phyloP scores from a whole-genome alignment of 2,329 filamentous ascomycete species.

The Penicillium palitans region DNA sequence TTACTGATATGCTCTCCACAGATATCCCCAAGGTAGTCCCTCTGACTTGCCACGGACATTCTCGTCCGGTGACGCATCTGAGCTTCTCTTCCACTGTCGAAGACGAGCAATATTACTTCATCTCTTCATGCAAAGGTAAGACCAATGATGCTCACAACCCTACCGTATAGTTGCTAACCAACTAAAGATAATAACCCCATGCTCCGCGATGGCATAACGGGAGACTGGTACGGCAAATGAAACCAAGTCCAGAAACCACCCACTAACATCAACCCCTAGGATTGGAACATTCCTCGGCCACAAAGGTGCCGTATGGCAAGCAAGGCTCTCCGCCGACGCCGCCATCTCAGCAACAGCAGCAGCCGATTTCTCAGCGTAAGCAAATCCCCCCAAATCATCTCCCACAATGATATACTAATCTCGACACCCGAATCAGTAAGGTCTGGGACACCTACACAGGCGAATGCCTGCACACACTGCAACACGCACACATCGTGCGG shows the following conservation, averaged over 20 bases:
- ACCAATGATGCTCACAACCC: neutral
- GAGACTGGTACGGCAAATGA: constrained; percentile 69
- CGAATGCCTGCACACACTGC: constrained; percentile 79
- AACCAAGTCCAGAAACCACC: neutral
- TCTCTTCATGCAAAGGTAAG: constrained; percentile 86
- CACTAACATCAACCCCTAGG: constrained; percentile 45
- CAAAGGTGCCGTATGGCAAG: constrained; percentile 98
- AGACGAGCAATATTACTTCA: constrained; percentile 84
- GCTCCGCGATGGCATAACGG: constrained; percentile 93
- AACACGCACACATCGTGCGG: constrained; percentile 93
- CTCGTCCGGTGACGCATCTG: constrained; percentile 85
- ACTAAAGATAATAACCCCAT: constrained; percentile 88
- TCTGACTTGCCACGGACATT: constrained; percentile 91
- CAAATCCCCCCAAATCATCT: neutral
- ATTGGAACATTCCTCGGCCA: constrained; percentile 98
- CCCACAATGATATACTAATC: constrained; percentile 13
- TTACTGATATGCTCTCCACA: constrained; percentile 14
- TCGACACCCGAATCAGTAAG: constrained; percentile 61
- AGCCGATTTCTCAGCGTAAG: constrained; percentile 91
- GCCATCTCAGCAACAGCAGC: constrained; percentile 87
- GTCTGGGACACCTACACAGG: constrained; percentile 97
- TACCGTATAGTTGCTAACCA: neutral
- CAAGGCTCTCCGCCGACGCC: constrained; percentile 83
- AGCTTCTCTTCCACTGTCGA: constrained; percentile 83
- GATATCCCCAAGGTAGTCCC: constrained; percentile 68